These are phyloP conservation scores for Oenanthe sinensis DNA, from an alignment of 129 eudicot genomes.

Conservation along the genomic window DNA sequence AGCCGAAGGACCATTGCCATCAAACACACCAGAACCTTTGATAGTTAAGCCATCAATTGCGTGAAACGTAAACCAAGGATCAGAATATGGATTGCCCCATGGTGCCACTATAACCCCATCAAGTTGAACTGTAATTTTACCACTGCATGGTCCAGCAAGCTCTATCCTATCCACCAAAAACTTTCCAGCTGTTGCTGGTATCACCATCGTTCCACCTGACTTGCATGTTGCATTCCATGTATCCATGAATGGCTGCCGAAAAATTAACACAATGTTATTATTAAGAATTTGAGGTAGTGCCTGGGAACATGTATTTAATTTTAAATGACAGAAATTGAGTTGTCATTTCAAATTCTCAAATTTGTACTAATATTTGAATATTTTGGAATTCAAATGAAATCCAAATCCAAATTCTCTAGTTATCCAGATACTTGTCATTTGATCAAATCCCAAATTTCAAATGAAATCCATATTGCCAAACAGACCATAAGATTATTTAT, in stretches of 20 bases:
- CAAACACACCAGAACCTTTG: neutral
- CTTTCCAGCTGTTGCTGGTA: neutral
- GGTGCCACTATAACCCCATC: neutral
- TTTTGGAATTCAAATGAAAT: too few species aligned
- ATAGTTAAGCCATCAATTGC: neutral
- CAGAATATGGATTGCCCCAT: neutral
- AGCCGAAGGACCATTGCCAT: slow-evolving; percentile 7
- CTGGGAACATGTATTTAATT: too few species aligned
- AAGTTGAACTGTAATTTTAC: neutral
- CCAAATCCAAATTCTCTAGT: too few species aligned
- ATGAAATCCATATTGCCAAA: too few species aligned
- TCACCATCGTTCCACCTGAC: slow-evolving; percentile 1
- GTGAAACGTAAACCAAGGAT: neutral
- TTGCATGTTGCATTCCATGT: neutral
- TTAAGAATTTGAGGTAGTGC: too few species aligned
- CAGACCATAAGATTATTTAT: too few species aligned
- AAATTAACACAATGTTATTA: neutral
- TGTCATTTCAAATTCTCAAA: too few species aligned
- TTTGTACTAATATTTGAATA: too few species aligned
- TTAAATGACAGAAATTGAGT: too few species aligned
- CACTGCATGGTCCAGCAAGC: neutral
- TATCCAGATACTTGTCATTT: too few species aligned
- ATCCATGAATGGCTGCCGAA: neutral
- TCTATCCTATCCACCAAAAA: neutral
- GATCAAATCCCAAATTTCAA: too few species aligned